Evolutionary conservation across 495 filamentous ascomycete species (phyloP).

Genomic region (Penicillium parvum): DNA sequence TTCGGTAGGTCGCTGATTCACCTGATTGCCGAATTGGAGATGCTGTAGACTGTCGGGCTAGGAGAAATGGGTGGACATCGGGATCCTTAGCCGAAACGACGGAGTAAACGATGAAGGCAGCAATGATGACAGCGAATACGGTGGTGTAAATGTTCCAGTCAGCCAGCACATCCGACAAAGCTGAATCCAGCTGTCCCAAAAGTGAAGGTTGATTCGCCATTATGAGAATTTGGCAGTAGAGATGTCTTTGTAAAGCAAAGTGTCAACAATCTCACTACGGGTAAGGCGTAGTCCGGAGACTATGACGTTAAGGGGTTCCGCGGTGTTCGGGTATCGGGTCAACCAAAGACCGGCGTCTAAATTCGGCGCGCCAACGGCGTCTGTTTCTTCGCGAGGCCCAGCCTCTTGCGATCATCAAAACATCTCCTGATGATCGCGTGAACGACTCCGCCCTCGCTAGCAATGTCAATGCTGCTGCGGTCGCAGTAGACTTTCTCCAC

Average conservation of each 20-base stretch:
- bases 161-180: constrained; percentile 60
- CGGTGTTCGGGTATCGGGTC: constrained; percentile 15
- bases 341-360: constrained; percentile 19
- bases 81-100: constrained; percentile 63
- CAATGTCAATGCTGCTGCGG: constrained; percentile 7
- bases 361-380: constrained; percentile 11
- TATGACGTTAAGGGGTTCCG: constrained; percentile 25
- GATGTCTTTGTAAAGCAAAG: constrained; percentile 3
- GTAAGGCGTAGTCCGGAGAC: neutral
- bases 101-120: constrained; percentile 60
- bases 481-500: neutral
- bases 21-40: constrained; percentile 77
- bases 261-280: too few species aligned
- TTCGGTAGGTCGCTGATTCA: constrained; percentile 78
- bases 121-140: constrained; percentile 52
- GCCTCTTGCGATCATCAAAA: constrained; percentile 20
- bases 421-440: constrained; percentile 13
- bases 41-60: constrained; percentile 75
- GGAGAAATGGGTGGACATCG: constrained; percentile 85
- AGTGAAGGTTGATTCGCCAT: constrained; percentile 52
- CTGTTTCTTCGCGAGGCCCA: constrained; percentile 12
- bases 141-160: constrained; percentile 80
- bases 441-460: neutral
- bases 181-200: constrained; percentile 60
- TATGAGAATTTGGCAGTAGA: constrained; percentile 7